phyloP scores from a whole-genome alignment of 2,329 filamentous ascomycete genomes.

The Verticillium dahliae region DNA sequence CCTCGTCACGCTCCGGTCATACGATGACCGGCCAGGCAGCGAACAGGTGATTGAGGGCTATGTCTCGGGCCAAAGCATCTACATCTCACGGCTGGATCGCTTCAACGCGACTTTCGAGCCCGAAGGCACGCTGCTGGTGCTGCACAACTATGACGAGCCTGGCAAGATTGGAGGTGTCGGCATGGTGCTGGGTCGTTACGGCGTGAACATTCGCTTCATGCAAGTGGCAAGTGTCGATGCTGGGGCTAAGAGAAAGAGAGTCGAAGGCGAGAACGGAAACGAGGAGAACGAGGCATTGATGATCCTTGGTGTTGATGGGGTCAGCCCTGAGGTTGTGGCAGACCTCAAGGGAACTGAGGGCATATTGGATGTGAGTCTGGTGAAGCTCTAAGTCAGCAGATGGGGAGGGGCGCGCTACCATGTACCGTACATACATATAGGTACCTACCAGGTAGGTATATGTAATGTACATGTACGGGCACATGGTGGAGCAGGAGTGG shows the following conservation, averaged over 20 bases:
- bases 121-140: slow-evolving; percentile 67
- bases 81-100: slow-evolving; percentile 66
- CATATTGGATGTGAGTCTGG: slow-evolving; percentile 48
- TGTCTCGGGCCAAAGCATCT: slow-evolving; percentile 55
- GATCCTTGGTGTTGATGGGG: slow-evolving; percentile 69
- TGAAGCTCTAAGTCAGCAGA: slow-evolving; percentile 28
- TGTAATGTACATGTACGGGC: background rate
- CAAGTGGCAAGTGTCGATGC: slow-evolving; percentile 55
- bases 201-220: slow-evolving; percentile 78
- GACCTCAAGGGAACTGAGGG: slow-evolving; percentile 43
- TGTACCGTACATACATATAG: no score
- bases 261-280: slow-evolving; percentile 10
- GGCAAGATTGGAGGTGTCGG: slow-evolving; percentile 81
- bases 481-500: background rate
- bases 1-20: slow-evolving; percentile 62
- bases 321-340: slow-evolving; percentile 48
- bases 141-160: slow-evolving; percentile 74
- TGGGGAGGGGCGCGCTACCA: background rate
- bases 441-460: no score
- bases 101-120: slow-evolving; percentile 71
- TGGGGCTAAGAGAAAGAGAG: slow-evolving; percentile 15
- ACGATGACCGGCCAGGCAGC: slow-evolving; percentile 19
- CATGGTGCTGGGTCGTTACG: slow-evolving; percentile 58
- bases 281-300: slow-evolving; percentile 65
- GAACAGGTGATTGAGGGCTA: slow-evolving; percentile 57